These are phyloP conservation scores for Bipolaris oryzae DNA, from an alignment of 2,329 filamentous ascomycete genomes.

Conservation along the genomic window DNA sequence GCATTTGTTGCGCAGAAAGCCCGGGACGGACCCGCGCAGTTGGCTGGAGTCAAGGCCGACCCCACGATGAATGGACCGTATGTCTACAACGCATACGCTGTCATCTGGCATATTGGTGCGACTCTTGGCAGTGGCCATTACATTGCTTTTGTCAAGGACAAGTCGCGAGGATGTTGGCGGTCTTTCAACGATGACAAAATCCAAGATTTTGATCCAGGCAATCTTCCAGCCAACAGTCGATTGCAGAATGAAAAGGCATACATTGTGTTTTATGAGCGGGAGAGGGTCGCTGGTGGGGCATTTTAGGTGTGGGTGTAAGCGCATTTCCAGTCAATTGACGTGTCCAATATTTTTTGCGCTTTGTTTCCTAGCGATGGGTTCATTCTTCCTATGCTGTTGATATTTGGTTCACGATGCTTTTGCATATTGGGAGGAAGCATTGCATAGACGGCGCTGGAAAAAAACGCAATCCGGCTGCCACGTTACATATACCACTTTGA, in stretches of 20 bases:
- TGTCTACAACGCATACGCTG: conserved; percentile 83
- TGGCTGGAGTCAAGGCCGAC: conserved; percentile 47
- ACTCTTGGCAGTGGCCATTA: conserved; percentile 79
- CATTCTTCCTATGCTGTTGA: neutral
- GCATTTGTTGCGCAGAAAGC: conserved; percentile 44
- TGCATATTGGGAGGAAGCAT: conserved; percentile 1
- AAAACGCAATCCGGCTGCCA: neutral
- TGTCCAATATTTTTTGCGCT: neutral
- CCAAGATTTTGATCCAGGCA: conserved; percentile 63
- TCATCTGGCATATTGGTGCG: conserved; percentile 76
- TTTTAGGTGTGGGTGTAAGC: conserved; percentile 18
- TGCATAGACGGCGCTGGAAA: conserved; percentile 18
- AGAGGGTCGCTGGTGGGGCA: conserved; percentile 41
- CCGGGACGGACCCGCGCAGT: conserved; percentile 33
- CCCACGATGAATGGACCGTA: conserved; percentile 63
- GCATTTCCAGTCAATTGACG: neutral
- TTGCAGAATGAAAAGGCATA: conserved; percentile 69
- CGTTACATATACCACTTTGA: conserved; percentile 13
- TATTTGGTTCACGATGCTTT: conserved; percentile 6
- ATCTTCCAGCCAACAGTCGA: conserved; percentile 55
- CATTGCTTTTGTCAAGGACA: conserved; percentile 64
- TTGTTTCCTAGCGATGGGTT: neutral
- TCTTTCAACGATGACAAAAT: conserved; percentile 63
- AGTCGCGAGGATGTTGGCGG: conserved; percentile 62
- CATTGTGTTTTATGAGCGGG: conserved; percentile 66